Evolutionary conservation across 768 basidiomycete genomes (phyloP).

Genomic region (Phylloporus sp.): DNA sequence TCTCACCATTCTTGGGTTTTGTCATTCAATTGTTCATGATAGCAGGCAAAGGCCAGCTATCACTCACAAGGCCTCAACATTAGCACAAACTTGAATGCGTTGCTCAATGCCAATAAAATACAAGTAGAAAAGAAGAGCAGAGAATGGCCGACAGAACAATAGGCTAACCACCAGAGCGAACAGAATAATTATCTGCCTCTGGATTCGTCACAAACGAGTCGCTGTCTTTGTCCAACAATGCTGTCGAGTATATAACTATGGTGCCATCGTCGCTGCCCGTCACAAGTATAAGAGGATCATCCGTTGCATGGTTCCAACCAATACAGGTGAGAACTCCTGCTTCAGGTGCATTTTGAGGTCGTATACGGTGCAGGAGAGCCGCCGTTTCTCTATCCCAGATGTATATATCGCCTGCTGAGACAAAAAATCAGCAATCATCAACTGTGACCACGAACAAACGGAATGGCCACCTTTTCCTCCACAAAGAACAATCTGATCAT

Average conservation of each 20-base stretch:
- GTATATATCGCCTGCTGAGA: slow-evolving; percentile 71
- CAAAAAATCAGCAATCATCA: background rate
- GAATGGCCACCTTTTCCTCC: slow-evolving; percentile 60
- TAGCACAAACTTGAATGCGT: too few relatives aligned
- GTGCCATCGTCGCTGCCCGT: slow-evolving; percentile 77
- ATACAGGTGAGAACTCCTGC: slow-evolving; percentile 71
- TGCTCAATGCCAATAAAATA: slow-evolving; percentile 15
- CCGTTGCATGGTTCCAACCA: slow-evolving; percentile 70
- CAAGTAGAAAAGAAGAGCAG: background rate
- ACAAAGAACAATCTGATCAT: slow-evolving; percentile 75
- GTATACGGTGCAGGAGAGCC: slow-evolving; percentile 65
- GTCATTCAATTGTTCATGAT: too few relatives aligned
- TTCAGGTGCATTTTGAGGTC: slow-evolving; percentile 47
- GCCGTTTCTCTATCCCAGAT: slow-evolving; percentile 86
- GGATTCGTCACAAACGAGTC: slow-evolving; percentile 23
- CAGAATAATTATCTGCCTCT: slow-evolving; percentile 25
- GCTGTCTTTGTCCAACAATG: slow-evolving; percentile 24
- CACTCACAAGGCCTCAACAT: too few relatives aligned
- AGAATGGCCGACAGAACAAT: slow-evolving; percentile 2
- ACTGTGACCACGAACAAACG: background rate
- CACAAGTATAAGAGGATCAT: slow-evolving; percentile 51
- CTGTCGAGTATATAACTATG: slow-evolving; percentile 67
- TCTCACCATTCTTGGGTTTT: too few relatives aligned
- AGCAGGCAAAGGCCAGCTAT: too few relatives aligned
- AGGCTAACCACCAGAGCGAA: slow-evolving; percentile 26